Evolutionary conservation across 441 rosid species (phyloP).

Genomic region (Eutrema salsugineum): DNA sequence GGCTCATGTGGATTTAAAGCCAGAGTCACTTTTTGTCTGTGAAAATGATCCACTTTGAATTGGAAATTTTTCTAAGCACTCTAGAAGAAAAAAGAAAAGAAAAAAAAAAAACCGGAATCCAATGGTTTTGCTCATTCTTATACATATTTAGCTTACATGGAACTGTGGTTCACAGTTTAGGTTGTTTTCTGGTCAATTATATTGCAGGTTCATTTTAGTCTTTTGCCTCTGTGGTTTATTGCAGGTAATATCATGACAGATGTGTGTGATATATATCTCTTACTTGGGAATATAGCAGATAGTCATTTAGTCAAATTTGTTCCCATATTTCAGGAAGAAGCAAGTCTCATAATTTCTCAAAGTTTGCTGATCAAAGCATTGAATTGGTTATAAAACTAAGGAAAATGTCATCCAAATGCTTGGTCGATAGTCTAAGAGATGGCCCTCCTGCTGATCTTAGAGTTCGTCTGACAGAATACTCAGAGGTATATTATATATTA

Average conservation of each 20-base stretch:
- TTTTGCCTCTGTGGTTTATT: slow-evolving; percentile 66
- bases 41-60: no score
- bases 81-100: no score
- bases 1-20: neutral
- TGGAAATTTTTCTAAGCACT: no score
- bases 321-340: slow-evolving; percentile 48
- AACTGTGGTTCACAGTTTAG: slow-evolving; percentile 15
- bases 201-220: slow-evolving; percentile 56
- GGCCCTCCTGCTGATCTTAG: slow-evolving; percentile 41
- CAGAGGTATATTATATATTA: slow-evolving; percentile 46
- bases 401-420: slow-evolving; percentile 34
- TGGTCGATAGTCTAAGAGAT: slow-evolving; percentile 38
- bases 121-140: neutral
- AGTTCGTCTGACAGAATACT: slow-evolving; percentile 57
- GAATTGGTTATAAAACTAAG: slow-evolving; percentile 41
- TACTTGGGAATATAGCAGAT: neutral
- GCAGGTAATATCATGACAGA: slow-evolving; percentile 48
- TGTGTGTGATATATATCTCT: neutral
- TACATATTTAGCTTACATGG: neutral
- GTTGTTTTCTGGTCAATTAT: slow-evolving; percentile 9
- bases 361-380: slow-evolving; percentile 47
- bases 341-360: slow-evolving; percentile 48
- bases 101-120: no score
- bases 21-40: no score
- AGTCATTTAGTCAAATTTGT: slow-evolving; percentile 7